A percentile compares a stretch with the other conserved stretches of the same genome.
Evolutionary conservation across 345 rosid species (phyloP).

Genomic region (Mangifera indica): DNA sequence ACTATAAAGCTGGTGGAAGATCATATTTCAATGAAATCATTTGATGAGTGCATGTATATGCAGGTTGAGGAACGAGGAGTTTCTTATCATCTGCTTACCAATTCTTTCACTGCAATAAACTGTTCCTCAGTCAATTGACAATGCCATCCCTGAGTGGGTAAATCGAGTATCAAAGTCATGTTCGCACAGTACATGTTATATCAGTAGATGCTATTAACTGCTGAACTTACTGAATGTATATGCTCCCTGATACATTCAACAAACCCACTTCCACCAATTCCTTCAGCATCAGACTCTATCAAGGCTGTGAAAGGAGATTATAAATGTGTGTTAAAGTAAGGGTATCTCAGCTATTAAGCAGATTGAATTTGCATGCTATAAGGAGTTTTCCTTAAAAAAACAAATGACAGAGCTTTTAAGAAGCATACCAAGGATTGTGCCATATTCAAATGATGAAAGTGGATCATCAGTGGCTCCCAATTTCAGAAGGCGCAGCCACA

Average conservation of each 20-base stretch:
- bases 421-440: slow-evolving; percentile 86
- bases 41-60: neutral
- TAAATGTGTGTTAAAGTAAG: slow-evolving; percentile 19
- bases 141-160: slow-evolving; percentile 77
- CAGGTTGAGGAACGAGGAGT: neutral
- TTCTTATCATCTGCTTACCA: slow-evolving; percentile 50
- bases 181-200: slow-evolving; percentile 16
- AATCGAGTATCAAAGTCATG: slow-evolving; percentile 25
- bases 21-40: neutral
- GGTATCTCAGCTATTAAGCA: slow-evolving; percentile 7
- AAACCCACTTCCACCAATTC: slow-evolving; percentile 99
- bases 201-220: slow-evolving; percentile 21
- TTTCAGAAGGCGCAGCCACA: slow-evolving; percentile 93
- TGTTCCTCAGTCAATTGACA: slow-evolving; percentile 88
- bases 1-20: neutral
- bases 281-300: slow-evolving; percentile 99
- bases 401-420: slow-evolving; percentile 4
- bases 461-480: slow-evolving; percentile 92
- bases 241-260: slow-evolving; percentile 98
- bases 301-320: slow-evolving; percentile 62
- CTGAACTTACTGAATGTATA: slow-evolving; percentile 66
- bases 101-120: slow-evolving; percentile 96
- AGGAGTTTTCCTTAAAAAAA: slow-evolving; percentile 18
- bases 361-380: slow-evolving; percentile 17
- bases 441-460: slow-evolving; percentile 97